A percentile compares a stretch with the other conserved stretches of the same genome.
Conservation (phyloP, 495 filamentous ascomycete genomes). For the Tuber indicum region DNA sequence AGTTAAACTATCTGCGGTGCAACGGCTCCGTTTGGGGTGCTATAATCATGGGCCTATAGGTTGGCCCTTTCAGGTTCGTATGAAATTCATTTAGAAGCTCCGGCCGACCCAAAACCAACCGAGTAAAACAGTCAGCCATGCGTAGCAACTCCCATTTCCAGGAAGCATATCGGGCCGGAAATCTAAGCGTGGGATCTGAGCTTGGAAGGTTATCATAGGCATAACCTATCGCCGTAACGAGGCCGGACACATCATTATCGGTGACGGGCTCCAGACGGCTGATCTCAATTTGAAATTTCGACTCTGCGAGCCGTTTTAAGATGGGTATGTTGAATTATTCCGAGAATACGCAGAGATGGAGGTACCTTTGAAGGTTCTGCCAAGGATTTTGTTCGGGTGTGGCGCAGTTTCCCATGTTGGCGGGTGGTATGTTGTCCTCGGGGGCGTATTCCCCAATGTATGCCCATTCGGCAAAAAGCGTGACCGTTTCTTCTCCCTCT, state of each 20-base stretch:
- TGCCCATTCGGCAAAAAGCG: too few relatives aligned
- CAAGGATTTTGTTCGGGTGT: not conserved
- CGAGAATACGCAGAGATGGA: not conserved
- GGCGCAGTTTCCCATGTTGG: not conserved
- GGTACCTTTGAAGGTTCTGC: not conserved
- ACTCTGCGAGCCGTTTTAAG: not conserved
- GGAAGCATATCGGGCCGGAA: not conserved
- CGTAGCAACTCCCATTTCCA: not conserved
- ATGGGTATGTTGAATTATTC: not conserved
- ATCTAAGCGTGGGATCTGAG: not conserved
- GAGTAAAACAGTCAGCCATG: too few relatives aligned
- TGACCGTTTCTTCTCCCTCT: too few relatives aligned
- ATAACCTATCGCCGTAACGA: not conserved
- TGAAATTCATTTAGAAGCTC: too few relatives aligned
- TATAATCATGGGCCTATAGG: too few relatives aligned
- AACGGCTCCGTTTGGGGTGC: too few relatives aligned
- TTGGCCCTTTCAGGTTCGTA: too few relatives aligned
- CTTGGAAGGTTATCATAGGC: not conserved
- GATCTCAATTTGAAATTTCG: not conserved
- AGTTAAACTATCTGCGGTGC: too few relatives aligned
- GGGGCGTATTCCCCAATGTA: not conserved
- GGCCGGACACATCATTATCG: not conserved
- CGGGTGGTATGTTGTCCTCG: not conserved
- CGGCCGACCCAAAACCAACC: too few relatives aligned
- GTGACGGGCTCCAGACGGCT: not conserved